Percentiles rank a stretch among this genome's conserved stretches.
These are phyloP conservation scores for Cardamine occulta DNA, from an alignment of 345 rosid species.

Conservation along the genomic window DNA sequence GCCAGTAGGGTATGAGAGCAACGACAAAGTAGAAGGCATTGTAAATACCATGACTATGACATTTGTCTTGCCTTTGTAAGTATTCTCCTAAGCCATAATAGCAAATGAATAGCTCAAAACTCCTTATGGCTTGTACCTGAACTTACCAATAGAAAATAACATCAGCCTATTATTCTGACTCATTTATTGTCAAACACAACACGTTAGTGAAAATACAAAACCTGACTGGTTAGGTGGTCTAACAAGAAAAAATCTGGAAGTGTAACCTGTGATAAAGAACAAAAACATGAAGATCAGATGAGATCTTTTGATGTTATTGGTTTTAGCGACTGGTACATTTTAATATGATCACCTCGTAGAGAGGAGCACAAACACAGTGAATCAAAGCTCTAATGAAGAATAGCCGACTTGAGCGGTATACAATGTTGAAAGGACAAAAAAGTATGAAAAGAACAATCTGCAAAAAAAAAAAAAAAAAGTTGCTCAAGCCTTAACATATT, in stretches of 20 bases:
- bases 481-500: background rate
- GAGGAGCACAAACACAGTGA: slow-evolving; percentile 51
- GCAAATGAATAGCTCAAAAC: slow-evolving; percentile 74
- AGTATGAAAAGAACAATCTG: slow-evolving; percentile 55
- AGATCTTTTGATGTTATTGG: background rate
- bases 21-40: slow-evolving; percentile 63
- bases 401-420: slow-evolving; percentile 52
- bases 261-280: slow-evolving; percentile 51
- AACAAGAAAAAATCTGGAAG: slow-evolving; percentile 72
- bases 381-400: slow-evolving; percentile 45
- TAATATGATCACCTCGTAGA: slow-evolving; percentile 44
- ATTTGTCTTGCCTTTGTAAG: slow-evolving; percentile 58
- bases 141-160: slow-evolving; percentile 7
- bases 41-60: slow-evolving; percentile 64
- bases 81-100: slow-evolving; percentile 69
- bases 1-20: slow-evolving; percentile 71
- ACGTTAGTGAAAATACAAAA: slow-evolving; percentile 5
- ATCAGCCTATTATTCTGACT: background rate
- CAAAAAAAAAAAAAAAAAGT: background rate
- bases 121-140: slow-evolving; percentile 70
- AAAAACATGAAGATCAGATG: slow-evolving; percentile 28
- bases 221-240: slow-evolving; percentile 75
- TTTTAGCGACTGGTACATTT: background rate
- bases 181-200: background rate
- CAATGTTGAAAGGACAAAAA: slow-evolving; percentile 59